phyloP scores from a whole-genome alignment of 2,329 filamentous ascomycete genomes.

The Alternaria ventricosa region DNA sequence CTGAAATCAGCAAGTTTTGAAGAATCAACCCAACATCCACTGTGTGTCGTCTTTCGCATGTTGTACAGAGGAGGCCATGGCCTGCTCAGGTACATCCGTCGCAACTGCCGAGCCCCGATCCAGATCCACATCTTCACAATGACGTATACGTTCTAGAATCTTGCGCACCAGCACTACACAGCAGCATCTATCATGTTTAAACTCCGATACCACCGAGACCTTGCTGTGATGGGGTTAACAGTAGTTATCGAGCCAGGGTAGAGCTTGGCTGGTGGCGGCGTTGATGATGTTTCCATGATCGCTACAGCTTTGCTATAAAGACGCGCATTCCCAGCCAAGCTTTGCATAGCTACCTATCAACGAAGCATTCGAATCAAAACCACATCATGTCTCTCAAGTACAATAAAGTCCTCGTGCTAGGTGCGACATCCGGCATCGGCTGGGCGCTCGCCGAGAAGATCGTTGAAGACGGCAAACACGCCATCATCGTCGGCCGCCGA shows the following conservation, averaged over 20 bases:
- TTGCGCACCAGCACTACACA: no score
- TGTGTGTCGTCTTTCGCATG: not conserved
- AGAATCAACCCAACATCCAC: no score
- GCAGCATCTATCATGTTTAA: not conserved
- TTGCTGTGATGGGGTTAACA: not conserved
- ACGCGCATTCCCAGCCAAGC: not conserved
- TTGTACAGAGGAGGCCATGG: not conserved
- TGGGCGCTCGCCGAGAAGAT: constrained; percentile 58
- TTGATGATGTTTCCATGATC: constrained; percentile 7
- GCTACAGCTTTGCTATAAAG: not conserved
- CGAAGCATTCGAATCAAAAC: not conserved
- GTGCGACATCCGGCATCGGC: constrained; percentile 61
- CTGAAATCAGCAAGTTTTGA: not conserved
- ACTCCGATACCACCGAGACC: not conserved
- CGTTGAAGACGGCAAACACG: constrained; percentile 54
- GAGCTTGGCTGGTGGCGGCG: not conserved
- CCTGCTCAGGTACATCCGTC: not conserved
- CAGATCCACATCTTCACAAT: not conserved
- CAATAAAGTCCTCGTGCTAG: constrained; percentile 61
- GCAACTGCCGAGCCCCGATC: constrained; percentile 9
- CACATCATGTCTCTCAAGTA: constrained; percentile 55
- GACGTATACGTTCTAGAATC: constrained; percentile 7
- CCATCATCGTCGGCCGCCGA: constrained; percentile 59
- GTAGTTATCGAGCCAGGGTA: not conserved
- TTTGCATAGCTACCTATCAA: not conserved